Evolutionary conservation across 345 rosid genomes (phyloP).

Genomic region (Brassica rapa): DNA sequence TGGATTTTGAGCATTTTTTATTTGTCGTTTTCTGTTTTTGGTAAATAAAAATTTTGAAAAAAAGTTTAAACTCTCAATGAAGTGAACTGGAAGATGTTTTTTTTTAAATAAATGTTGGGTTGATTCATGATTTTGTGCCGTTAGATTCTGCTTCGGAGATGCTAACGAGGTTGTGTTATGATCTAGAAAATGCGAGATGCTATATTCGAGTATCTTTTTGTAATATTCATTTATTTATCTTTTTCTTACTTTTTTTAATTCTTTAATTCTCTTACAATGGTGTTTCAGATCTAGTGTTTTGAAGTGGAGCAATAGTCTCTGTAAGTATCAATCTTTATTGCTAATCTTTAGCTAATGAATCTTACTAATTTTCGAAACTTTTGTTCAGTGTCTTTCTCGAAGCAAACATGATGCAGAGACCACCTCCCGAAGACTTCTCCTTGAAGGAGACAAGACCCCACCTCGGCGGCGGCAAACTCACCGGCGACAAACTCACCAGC

Average conservation of each 20-base stretch:
- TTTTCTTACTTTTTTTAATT: conserved; percentile 8
- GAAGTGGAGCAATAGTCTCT: conserved; percentile 26
- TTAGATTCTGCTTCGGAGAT: conserved; percentile 34
- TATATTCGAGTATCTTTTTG: conserved; percentile 26
- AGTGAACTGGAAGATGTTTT: too few relatives aligned
- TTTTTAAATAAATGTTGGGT: neutral
- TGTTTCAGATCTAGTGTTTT: conserved; percentile 57
- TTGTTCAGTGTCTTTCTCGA: conserved; percentile 13
- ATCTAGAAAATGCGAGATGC: conserved; percentile 25
- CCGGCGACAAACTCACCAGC: conserved; percentile 82
- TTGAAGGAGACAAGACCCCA: conserved; percentile 86
- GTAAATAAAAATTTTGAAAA: neutral
- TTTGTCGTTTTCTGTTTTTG: conserved; percentile 40
- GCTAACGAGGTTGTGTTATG: conserved; percentile 37
- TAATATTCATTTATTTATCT: neutral
- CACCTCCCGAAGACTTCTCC: conserved; percentile 71
- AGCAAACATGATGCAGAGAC: conserved; percentile 66
- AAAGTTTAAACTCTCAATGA: too few relatives aligned
- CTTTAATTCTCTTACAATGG: neutral
- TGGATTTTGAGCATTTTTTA: neutral
- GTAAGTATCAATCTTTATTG: conserved; percentile 35
- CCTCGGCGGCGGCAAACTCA: conserved; percentile 74
- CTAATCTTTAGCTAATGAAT: conserved; percentile 11
- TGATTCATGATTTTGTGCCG: conserved; percentile 30
- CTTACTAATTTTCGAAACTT: neutral